A percentile compares a stretch with the other conserved stretches of the same genome.
These are phyloP conservation scores for Pythium myriotylum DNA, from an alignment of 352 stramenopile genomes.

Conservation along the genomic window DNA sequence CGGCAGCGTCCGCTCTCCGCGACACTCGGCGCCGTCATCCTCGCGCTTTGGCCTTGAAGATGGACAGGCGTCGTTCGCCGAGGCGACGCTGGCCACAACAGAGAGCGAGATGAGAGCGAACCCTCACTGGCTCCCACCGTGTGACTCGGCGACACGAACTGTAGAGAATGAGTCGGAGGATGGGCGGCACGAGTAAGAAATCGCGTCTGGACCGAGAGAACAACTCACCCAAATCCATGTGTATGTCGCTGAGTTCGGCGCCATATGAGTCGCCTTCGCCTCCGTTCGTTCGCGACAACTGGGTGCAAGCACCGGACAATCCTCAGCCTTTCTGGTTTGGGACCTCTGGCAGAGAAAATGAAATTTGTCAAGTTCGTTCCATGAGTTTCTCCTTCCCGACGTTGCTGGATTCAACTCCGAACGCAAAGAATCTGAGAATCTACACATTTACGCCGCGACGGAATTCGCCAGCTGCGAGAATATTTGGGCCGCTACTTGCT, in stretches of 20 bases:
- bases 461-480: slow-evolving; percentile 40
- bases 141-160: not conserved
- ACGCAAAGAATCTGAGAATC: not conserved
- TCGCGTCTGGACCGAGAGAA: not conserved
- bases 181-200: no score
- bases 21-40: not conserved
- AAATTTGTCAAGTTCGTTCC: no score
- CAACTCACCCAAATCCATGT: not conserved
- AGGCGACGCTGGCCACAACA: slow-evolving; percentile 1
- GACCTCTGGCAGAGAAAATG: no score
- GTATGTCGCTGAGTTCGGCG: not conserved
- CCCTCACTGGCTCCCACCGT: not conserved
- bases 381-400: no score
- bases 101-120: not conserved
- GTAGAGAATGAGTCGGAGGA: not conserved
- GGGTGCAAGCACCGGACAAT: slow-evolving; percentile 2
- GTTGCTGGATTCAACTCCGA: not conserved
- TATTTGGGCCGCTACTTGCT: slow-evolving; percentile 55
- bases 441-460: slow-evolving; percentile 14
- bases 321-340: slow-evolving; percentile 7
- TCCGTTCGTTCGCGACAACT: not conserved
- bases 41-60: slow-evolving; percentile 3
- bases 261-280: not conserved
- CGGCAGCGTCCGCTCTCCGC: not conserved
- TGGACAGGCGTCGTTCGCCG: not conserved